These are phyloP conservation scores for Leptomonas seymouri DNA, from an alignment of 208 protist species.

Conservation along the genomic window DNA sequence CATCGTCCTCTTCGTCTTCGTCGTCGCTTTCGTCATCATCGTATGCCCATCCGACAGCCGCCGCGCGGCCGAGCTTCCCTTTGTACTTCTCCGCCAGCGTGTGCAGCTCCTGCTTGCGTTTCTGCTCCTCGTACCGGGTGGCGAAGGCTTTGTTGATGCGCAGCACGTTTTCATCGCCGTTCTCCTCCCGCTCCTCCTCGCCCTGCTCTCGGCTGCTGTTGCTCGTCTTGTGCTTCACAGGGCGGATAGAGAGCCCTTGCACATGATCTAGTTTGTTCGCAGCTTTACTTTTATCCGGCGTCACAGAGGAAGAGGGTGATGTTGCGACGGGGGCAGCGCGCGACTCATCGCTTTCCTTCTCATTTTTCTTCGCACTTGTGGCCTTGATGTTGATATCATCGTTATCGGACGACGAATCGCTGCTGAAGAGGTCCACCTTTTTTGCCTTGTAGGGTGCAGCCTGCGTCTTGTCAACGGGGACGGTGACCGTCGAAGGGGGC, in stretches of 20 bases:
- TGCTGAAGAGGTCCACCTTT: constrained; percentile 41
- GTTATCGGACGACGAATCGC: constrained; percentile 23
- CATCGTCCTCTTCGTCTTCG: constrained; percentile 66
- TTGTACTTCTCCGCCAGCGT: constrained; percentile 87
- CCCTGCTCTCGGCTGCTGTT: not conserved
- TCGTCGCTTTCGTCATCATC: constrained; percentile 31
- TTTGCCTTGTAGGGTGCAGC: constrained; percentile 20
- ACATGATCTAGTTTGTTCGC: constrained; percentile 18
- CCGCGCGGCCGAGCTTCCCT: constrained; percentile 41
- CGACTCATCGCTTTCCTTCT: too few species aligned
- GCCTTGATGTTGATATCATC: constrained; percentile 8
- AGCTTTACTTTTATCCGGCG: not conserved
- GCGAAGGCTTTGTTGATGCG: constrained; percentile 85
- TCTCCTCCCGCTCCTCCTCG: constrained; percentile 11
- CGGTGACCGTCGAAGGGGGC: not conserved
- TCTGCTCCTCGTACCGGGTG: constrained; percentile 85
- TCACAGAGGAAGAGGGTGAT: too few species aligned
- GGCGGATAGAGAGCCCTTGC: constrained; percentile 19
- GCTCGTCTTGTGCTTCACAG: not conserved
- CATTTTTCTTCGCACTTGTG: not conserved
- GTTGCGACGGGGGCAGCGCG: too few species aligned
- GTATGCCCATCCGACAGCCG: constrained; percentile 5
- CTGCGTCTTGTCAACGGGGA: not conserved
- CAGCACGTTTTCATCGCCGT: constrained; percentile 29
- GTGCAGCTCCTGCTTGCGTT: constrained; percentile 89